phyloP scores from a whole-genome alignment of 2,329 filamentous ascomycete genomes.

The Ophiostoma populinum region DNA sequence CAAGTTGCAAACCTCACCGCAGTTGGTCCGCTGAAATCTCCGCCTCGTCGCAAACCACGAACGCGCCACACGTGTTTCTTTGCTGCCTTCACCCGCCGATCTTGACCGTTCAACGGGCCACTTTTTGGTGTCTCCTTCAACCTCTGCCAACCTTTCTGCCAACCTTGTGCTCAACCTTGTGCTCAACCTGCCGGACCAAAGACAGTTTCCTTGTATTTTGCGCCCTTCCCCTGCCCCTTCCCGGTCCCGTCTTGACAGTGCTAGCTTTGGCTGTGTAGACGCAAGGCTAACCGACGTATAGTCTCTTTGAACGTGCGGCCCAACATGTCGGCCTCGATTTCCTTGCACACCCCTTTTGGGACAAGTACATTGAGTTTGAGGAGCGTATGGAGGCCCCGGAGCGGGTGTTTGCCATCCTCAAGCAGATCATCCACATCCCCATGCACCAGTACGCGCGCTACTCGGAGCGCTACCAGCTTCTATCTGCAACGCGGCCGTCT shows the following conservation, averaged over 20 bases:
- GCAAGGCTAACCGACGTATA: too few relatives aligned
- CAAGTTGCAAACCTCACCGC: slow-evolving; percentile 18
- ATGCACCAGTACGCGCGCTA: slow-evolving; percentile 94
- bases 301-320: slow-evolving; percentile 83
- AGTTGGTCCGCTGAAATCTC: background rate
- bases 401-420: slow-evolving; percentile 69
- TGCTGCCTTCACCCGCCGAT: too few relatives aligned
- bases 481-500: slow-evolving; percentile 57
- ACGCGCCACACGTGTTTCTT: too few relatives aligned
- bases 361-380: slow-evolving; percentile 96
- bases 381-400: slow-evolving; percentile 73
- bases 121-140: too few relatives aligned
- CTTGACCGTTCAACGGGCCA: too few relatives aligned
- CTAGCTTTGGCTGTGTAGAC: background rate
- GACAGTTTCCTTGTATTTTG: slow-evolving; percentile 37
- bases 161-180: background rate
- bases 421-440: slow-evolving; percentile 71
- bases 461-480: slow-evolving; percentile 72
- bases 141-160: background rate
- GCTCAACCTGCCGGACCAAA: slow-evolving; percentile 3
- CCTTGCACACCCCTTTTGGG: slow-evolving; percentile 90
- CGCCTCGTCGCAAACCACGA: too few relatives aligned
- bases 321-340: slow-evolving; percentile 81
- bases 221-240: slow-evolving; percentile 22
- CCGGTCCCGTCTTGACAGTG: background rate